phyloP scores from a whole-genome alignment of 2,329 filamentous ascomycete species.

The Penicillium sp. region DNA sequence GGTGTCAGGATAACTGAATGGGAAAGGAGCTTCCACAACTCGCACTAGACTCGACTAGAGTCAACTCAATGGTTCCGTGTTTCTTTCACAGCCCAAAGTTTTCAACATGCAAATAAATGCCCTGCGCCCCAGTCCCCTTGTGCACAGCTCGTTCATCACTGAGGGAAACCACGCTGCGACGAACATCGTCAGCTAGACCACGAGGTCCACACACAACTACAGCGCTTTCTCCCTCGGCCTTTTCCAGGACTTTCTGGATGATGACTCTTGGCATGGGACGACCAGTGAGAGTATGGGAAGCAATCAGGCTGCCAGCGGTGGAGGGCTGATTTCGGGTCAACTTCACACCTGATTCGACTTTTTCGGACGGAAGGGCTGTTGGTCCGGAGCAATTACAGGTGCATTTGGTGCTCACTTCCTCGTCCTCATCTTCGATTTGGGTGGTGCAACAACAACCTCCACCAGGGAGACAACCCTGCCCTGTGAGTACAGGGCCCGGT shows the following conservation, averaged over 20 bases:
- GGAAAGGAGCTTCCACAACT: too few relatives aligned
- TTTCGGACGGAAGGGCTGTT: constrained; percentile 14
- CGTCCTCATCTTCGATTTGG: constrained; percentile 47
- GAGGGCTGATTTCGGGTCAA: neutral
- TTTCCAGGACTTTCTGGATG: constrained; percentile 55
- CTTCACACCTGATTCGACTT: constrained; percentile 6
- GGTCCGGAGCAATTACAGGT: constrained; percentile 38
- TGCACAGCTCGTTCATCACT: constrained; percentile 65
- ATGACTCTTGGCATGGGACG: constrained; percentile 52
- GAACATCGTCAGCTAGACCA: constrained; percentile 54
- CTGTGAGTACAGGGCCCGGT: constrained; percentile 1
- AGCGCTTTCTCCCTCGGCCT: constrained; percentile 58
- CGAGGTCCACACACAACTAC: constrained; percentile 61
- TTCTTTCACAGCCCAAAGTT: constrained; percentile 48
- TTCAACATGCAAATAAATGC: constrained; percentile 59
- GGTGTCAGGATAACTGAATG: too few relatives aligned
- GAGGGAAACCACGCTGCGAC: constrained; percentile 52
- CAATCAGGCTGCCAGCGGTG: neutral
- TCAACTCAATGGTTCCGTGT: too few relatives aligned
- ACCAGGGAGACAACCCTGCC: constrained; percentile 25
- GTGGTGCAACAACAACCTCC: constrained; percentile 50
- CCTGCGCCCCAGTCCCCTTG: constrained; percentile 64
- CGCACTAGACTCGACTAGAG: too few relatives aligned
- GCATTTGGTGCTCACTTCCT: constrained; percentile 31
- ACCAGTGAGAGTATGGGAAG: constrained; percentile 43